These are phyloP conservation scores for Albifimbria verrucaria DNA, from an alignment of 2,329 filamentous ascomycete genomes.

Conservation along the genomic window DNA sequence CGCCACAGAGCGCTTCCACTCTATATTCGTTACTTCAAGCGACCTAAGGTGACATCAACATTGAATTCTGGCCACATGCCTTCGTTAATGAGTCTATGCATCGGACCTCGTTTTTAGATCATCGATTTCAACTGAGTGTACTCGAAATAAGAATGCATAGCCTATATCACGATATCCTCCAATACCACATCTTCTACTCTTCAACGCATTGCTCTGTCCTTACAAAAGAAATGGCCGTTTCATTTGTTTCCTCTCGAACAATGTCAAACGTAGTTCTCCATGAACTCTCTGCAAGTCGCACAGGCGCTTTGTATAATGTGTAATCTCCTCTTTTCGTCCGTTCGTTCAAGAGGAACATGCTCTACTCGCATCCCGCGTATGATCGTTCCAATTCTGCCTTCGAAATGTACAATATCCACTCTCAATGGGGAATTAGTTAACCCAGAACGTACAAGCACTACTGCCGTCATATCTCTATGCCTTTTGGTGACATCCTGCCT, in stretches of 20 bases:
- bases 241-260: constrained; percentile 1
- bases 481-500: constrained; percentile 1
- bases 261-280: constrained; percentile 14
- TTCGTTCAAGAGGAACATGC: constrained; percentile 3
- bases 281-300: constrained; percentile 4
- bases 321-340: constrained; percentile 4
- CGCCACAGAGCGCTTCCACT: too few species aligned
- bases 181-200: too few species aligned
- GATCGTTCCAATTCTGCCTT: constrained; percentile 2
- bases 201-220: constrained; percentile 8
- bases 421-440: neutral
- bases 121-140: too few species aligned
- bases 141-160: too few species aligned
- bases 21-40: too few species aligned
- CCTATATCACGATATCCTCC: too few species aligned
- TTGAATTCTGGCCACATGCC: too few species aligned
- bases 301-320: constrained; percentile 4
- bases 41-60: too few species aligned
- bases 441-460: constrained; percentile 1
- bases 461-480: constrained; percentile 5
- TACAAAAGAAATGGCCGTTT: constrained; percentile 10
- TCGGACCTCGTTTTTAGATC: too few species aligned
- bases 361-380: constrained; percentile 3
- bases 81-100: too few species aligned
- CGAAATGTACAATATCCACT: constrained; percentile 8